A percentile compares a stretch with the other conserved stretches of the same genome.
These are phyloP conservation scores for Stagonosporopsis vannaccii DNA, from an alignment of 2,329 filamentous ascomycete species.

Conservation along the genomic window DNA sequence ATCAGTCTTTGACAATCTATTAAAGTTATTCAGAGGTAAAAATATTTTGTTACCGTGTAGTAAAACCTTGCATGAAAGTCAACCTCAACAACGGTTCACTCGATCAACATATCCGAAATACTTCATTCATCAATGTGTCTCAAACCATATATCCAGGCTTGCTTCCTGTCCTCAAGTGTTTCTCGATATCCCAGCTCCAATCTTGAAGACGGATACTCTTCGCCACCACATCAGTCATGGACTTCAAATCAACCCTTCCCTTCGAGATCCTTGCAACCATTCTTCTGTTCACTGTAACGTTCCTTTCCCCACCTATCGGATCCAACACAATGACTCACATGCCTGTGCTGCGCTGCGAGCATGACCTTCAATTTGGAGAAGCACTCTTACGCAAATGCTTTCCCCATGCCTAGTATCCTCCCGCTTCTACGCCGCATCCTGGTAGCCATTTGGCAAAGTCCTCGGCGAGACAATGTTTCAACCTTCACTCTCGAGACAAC, in stretches of 20 bases:
- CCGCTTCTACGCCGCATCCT: neutral
- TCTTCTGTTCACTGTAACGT: neutral
- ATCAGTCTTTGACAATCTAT: fast-evolving
- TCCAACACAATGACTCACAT: neutral
- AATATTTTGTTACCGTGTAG: neutral
- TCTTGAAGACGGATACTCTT: neutral
- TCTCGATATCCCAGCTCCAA: neutral
- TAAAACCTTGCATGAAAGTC: neutral
- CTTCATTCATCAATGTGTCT: neutral
- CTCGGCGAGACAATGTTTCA: neutral
- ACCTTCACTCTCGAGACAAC: neutral
- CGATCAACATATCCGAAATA: neutral
- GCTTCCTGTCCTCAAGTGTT: neutral
- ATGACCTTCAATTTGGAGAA: neutral
- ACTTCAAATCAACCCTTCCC: neutral
- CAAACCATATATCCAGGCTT: neutral
- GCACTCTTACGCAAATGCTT: neutral
- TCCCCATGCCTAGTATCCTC: neutral
- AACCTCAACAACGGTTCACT: neutral
- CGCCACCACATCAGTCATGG: neutral
- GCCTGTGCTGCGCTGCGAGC: neutral
- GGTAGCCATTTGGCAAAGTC: neutral
- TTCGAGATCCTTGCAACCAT: neutral
- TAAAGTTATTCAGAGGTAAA: neutral
- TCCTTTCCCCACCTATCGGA: neutral